Percentiles rank a stretch among this genome's conserved stretches.
These are phyloP conservation scores for Penicillium bialowiezense DNA, from an alignment of 495 filamentous ascomycete species.

Conservation along the genomic window DNA sequence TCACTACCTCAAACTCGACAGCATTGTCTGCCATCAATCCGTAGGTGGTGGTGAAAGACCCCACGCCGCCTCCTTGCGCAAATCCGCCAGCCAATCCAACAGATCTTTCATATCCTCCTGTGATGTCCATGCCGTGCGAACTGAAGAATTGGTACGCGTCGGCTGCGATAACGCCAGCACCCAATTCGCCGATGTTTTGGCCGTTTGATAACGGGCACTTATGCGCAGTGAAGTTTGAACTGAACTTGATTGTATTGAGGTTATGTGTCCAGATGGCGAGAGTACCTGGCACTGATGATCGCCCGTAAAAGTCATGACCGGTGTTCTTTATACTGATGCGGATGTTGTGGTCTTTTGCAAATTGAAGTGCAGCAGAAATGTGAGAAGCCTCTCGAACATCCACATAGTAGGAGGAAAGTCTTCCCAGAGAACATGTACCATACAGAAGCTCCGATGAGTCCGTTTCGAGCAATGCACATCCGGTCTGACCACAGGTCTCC, in stretches of 20 bases:
- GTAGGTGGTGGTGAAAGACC: constrained; percentile 9
- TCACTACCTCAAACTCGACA: constrained; percentile 38
- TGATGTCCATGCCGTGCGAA: constrained; percentile 16
- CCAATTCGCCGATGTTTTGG: constrained; percentile 22
- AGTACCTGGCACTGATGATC: constrained; percentile 44
- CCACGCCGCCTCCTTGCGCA: constrained; percentile 19
- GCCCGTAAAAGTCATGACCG: constrained; percentile 51
- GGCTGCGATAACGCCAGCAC: constrained; percentile 17
- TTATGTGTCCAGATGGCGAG: constrained; percentile 42
- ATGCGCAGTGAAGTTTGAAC: constrained; percentile 21
- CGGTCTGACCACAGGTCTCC: constrained; percentile 9
- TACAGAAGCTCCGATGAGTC: constrained; percentile 1
- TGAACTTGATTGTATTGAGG: constrained; percentile 42
- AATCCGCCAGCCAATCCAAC: constrained; percentile 25
- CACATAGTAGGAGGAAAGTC: constrained; percentile 16
- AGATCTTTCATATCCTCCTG: constrained; percentile 19
- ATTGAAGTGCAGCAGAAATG: constrained; percentile 8
- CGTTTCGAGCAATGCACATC: constrained; percentile 9
- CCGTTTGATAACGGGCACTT: constrained; percentile 21
- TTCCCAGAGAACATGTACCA: constrained; percentile 7
- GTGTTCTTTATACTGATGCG: constrained; percentile 39
- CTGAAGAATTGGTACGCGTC: constrained; percentile 21
- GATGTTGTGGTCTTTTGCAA: constrained; percentile 29
- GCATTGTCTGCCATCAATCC: constrained; percentile 23
- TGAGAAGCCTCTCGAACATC: constrained; percentile 11